Evolutionary conservation across 495 filamentous ascomycete genomes (phyloP), one percentile per base, ranked within the genome.

Genomic region (Aspergillus mulundensis): DNA sequence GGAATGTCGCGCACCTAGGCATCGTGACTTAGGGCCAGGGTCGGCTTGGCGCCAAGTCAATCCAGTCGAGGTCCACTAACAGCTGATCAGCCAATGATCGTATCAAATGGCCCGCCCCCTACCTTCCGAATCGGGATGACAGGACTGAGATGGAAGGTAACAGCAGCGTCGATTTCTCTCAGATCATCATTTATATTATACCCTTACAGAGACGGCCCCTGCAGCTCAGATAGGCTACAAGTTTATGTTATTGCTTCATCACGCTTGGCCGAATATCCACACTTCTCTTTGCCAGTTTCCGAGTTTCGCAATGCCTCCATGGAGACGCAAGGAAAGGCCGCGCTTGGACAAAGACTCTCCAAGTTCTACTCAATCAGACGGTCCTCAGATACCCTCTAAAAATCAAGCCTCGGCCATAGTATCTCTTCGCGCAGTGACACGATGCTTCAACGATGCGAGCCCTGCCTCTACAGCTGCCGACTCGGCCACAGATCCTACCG

Each of bases 401-500:
- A 23, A 18, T 19, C 58, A 43, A 30, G 53, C 46, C 3, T 56
- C 60, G 7, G 63, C 61, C 41, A 46, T 64, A 1, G 49, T 57
- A 15, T 61, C 60, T 38, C 63, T 68, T 18, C 57, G 58, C 7
- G 59, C 61, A 14, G 63, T 68, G 18, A 58, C 59, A 32, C 46
- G 54, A 24, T 43, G 56, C 40, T 44, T 58, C 32, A 46, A 40
- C 7, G 58, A 59, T 42, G 19, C 41, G 19, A 64, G 21, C 44
- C 16, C 42, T 28, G 21, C 45, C 1, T 40, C n/a, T 21, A 7
- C 30, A 23, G 36, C 18, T 7, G 21, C 19, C 20, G 38, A 39
- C n/a, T 46, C 23, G 18, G 24, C 39, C 16, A 82, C 84, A 14
- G 85, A 81, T 59, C 86, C 92, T 65, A 77, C 81, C 16, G 79